Evolutionary conservation across 2,329 filamentous ascomycete species (phyloP).

Genomic region (Fusarium nisikadoi): DNA sequence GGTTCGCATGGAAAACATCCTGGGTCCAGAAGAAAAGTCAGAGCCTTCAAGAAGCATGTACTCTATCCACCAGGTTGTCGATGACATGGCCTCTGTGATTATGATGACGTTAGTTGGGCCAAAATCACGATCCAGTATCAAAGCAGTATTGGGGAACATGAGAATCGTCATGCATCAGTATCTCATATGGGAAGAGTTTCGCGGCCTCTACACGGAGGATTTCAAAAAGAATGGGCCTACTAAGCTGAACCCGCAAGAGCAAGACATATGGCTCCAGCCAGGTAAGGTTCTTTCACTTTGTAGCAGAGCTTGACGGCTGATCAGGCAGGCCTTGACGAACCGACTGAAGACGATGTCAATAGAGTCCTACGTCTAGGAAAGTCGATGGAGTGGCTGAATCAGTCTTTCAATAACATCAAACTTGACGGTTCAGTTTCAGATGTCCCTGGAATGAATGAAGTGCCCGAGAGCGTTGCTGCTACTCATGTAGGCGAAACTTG

Average conservation of each 20-base stretch:
- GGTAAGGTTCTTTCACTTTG: accelerated
- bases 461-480: neutral
- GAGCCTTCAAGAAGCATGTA: neutral
- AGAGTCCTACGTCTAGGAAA: accelerated
- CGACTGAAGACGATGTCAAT: neutral
- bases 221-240: neutral
- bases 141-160: neutral
- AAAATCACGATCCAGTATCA: neutral
- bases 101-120: neutral
- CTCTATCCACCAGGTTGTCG: neutral
- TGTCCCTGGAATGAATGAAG: neutral
- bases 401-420: neutral
- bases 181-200: neutral
- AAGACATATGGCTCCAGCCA: neutral
- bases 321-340: neutral
- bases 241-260: neutral
- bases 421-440: neutral
- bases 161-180: neutral
- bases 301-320: accelerated
- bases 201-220: neutral
- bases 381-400: neutral
- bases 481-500: neutral
- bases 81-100: neutral
- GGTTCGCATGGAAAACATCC: neutral
- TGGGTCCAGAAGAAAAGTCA: accelerated